Evolutionary conservation across 148 eudicot genomes (phyloP).

Genomic region (Hydrangea macrophylla): DNA sequence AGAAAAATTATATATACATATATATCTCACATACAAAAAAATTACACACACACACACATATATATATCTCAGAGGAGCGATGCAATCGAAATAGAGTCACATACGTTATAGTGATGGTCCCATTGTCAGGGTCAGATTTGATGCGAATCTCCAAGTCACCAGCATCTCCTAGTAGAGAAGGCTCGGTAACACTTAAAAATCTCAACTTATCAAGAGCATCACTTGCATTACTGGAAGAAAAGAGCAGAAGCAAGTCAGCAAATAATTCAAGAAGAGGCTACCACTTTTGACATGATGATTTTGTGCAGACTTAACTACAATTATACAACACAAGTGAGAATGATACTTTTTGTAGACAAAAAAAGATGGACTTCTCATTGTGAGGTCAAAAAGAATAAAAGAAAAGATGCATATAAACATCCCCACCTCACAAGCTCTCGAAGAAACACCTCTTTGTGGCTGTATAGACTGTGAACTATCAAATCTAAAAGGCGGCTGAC

Average conservation of each 20-base stretch:
- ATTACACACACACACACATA: too few relatives aligned
- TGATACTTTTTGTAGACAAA: too few relatives aligned
- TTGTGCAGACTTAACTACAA: background rate
- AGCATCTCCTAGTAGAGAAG: conserved; percentile 86
- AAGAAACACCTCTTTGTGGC: conserved; percentile 71
- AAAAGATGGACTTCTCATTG: background rate
- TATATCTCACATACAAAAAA: too few relatives aligned
- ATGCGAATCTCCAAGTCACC: conserved; percentile 90
- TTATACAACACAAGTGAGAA: too few relatives aligned
- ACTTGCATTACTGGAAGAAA: conserved; percentile 80
- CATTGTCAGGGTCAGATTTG: conserved; percentile 88
- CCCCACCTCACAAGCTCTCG: conserved; percentile 32
- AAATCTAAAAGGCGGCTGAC: conserved; percentile 88
- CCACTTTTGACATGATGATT: background rate
- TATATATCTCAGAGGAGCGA: too few relatives aligned
- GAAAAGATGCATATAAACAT: background rate
- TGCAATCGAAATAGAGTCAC: conserved; percentile 6
- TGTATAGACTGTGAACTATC: conserved; percentile 95
- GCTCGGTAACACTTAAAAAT: conserved; percentile 89
- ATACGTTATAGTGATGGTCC: conserved; percentile 87
- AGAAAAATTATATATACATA: too few relatives aligned
- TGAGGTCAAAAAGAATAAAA: background rate
- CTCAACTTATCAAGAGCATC: conserved; percentile 98
- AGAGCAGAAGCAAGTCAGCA: conserved; percentile 12
- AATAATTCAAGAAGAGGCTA: background rate